Conservation (phyloP, 2,329 filamentous ascomycete genomes). For the Chrysosphaeria jannelii region DNA sequence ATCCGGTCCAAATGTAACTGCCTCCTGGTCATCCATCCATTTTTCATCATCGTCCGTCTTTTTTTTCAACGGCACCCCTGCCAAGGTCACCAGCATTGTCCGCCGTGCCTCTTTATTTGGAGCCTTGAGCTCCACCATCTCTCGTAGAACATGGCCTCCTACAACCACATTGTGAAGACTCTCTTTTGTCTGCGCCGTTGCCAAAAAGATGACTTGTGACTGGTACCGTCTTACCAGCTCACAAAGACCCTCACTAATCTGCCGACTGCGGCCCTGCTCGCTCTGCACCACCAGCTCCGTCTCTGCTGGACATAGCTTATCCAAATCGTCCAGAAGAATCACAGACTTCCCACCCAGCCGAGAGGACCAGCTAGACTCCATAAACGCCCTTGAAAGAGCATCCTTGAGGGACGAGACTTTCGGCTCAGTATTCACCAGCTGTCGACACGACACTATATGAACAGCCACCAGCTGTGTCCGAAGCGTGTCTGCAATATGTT, state of each 20-base stretch:
- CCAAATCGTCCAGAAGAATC: constrained; percentile 75
- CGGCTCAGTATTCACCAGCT: constrained; percentile 71
- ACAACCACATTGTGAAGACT: constrained; percentile 71
- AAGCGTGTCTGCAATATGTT: constrained; percentile 43
- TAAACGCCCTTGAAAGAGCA: constrained; percentile 55
- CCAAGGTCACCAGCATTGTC: constrained; percentile 55
- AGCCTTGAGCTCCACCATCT: constrained; percentile 69
- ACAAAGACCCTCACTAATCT: constrained; percentile 71
- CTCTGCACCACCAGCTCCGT: constrained; percentile 83
- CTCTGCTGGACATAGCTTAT: constrained; percentile 75
- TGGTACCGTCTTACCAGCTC: constrained; percentile 60
- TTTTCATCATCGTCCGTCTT: constrained; percentile 22
- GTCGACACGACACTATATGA: constrained; percentile 63
- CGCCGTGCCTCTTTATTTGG: constrained; percentile 76
- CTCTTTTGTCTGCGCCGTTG: constrained; percentile 81
- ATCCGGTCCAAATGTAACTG: constrained; percentile 42
- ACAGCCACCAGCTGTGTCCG: constrained; percentile 48
- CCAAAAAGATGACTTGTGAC: constrained; percentile 59
- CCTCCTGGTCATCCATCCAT: constrained; percentile 18
- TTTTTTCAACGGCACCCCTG: constrained; percentile 10
- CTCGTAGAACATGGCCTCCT: constrained; percentile 70
- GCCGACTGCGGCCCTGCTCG: constrained; percentile 73
- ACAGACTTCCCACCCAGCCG: constrained; percentile 56
- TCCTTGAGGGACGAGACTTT: constrained; percentile 78
- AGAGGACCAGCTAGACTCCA: constrained; percentile 72